Evolutionary conservation across 805 yeast species (phyloP), one percentile per base, ranked within the genome.

Genomic region (Candida railenensis): DNA sequence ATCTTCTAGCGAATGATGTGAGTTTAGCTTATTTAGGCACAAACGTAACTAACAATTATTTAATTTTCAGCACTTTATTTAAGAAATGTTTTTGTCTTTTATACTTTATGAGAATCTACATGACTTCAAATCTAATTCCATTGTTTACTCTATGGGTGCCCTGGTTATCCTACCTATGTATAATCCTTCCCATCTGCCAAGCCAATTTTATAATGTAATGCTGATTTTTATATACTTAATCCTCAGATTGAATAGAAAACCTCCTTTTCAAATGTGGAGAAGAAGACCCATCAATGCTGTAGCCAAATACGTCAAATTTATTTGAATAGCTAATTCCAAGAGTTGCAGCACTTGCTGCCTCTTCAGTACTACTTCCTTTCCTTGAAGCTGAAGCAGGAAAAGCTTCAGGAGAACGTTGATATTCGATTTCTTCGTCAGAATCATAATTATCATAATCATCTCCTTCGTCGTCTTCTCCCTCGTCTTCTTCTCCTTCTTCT

Each of bases 231-330:
- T 11, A 25, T 25, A n/a, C n/a, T n/a, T 11, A 25, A 20, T 36
- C 39, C 22, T 36, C 39, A 9, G 39, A 22, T 21, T 39, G 28
- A 12, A 18, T 20, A 22, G 40, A 42, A 20, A 22, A 46, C 14
- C 43, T 32, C 15, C 49, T 42, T 22, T 55, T 55, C 28, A 50
- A 48, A 36, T 49, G 54, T 5, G 59, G 59, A 8, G 54, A 50
- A 16, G 53, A 49, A 3, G 57, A 48, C 2, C 55, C 55, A 37
- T 53, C 57, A 9, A 39, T 15, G 43, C 52, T 46, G 41, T 42
- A 47, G 8, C 57, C 57, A 4, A 28, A 33, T 3, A 44, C 22
- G 25, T 53, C 43, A 46, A 46, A 53, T 43, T 41, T 53, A 5
- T 37, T 30, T 14, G 46, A 40, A 5, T 37, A 14, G 7, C 11